Conservation (phyloP, 192 early-diverging fungal species). For the Coemansia sp. region DNA sequence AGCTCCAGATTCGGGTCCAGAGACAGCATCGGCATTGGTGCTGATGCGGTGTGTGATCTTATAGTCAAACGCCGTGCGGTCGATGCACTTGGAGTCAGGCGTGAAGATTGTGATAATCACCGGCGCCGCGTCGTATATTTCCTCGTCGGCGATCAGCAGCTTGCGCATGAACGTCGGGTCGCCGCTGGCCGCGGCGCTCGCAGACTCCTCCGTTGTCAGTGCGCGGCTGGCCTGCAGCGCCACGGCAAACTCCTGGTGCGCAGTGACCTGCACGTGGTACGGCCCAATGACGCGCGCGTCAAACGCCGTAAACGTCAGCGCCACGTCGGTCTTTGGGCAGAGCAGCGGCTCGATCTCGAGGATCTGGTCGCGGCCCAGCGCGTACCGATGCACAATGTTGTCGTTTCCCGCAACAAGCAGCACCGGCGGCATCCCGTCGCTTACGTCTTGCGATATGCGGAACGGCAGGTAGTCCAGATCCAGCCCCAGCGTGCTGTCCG, state of each 20-base stretch:
- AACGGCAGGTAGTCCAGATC: slow-evolving; percentile 48
- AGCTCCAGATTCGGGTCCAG: not conserved
- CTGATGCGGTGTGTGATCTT: slow-evolving; percentile 15
- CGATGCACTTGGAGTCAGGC: slow-evolving; percentile 19
- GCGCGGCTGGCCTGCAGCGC: slow-evolving; percentile 40
- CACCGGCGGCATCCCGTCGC: slow-evolving; percentile 32
- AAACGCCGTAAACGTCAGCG: slow-evolving; percentile 39
- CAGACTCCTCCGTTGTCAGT: slow-evolving; percentile 4
- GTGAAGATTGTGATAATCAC: slow-evolving; percentile 42
- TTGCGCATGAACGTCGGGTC: slow-evolving; percentile 6
- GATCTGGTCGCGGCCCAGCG: slow-evolving; percentile 37
- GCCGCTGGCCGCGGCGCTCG: slow-evolving; percentile 1
- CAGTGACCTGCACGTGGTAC: slow-evolving; percentile 45
- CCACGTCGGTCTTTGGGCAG: slow-evolving; percentile 31
- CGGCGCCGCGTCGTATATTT: slow-evolving; percentile 47
- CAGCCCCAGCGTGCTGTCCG: slow-evolving; percentile 9
- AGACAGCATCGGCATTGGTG: not conserved
- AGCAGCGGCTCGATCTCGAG: slow-evolving; percentile 45
- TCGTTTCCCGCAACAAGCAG: slow-evolving; percentile 48
- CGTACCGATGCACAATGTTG: slow-evolving; percentile 46
- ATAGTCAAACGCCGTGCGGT: slow-evolving; percentile 42
- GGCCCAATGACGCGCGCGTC: slow-evolving; percentile 44
- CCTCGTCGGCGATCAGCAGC: slow-evolving; percentile 47
- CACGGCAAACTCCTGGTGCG: slow-evolving; percentile 51
- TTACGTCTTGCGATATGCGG: slow-evolving; percentile 51